Conservation (phyloP, 805 yeast species). For the Metschnikowia picachoensis region DNA sequence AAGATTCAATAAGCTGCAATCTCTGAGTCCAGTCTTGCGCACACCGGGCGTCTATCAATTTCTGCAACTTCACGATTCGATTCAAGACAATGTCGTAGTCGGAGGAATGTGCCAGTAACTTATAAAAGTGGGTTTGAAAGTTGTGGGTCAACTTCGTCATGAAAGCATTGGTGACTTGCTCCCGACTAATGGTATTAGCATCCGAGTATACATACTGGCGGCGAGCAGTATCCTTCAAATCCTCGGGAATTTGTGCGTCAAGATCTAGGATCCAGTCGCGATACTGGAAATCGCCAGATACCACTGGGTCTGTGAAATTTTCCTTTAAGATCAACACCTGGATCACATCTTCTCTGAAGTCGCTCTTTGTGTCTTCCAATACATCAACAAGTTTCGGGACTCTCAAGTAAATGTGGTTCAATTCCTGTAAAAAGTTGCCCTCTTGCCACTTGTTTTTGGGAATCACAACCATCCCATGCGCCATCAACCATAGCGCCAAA, state of each 20-base stretch:
- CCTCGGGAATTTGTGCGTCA: slow-evolving; percentile 41
- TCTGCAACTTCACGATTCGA: slow-evolving; percentile 29
- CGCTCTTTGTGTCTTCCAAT: slow-evolving; percentile 58
- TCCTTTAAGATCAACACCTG: slow-evolving; percentile 52
- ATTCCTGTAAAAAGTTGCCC: slow-evolving; percentile 27
- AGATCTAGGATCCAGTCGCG: slow-evolving; percentile 66
- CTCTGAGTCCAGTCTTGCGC: slow-evolving; percentile 17
- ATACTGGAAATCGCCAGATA: slow-evolving; percentile 35
- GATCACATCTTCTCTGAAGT: slow-evolving; percentile 59
- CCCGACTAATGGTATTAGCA: slow-evolving; percentile 22
- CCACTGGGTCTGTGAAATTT: slow-evolving; percentile 31
- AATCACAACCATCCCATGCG: slow-evolving; percentile 69
- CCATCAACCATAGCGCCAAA: slow-evolving; percentile 78
- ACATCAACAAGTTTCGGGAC: slow-evolving; percentile 58
- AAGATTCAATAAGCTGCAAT: slow-evolving; percentile 5
- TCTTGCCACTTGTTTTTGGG: slow-evolving; percentile 50
- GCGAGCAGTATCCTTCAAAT: slow-evolving; percentile 30
- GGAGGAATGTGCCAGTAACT: slow-evolving; percentile 50
- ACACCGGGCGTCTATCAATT: slow-evolving; percentile 16
- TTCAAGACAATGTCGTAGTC: slow-evolving; percentile 51
- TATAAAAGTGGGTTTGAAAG: slow-evolving; percentile 49
- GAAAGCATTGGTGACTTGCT: slow-evolving; percentile 37
- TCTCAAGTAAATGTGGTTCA: slow-evolving; percentile 44
- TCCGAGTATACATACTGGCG: slow-evolving; percentile 25
- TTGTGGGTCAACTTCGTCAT: slow-evolving; percentile 50